phyloP scores from a whole-genome alignment of 2,329 filamentous ascomycete genomes.

The Nemania sp. region DNA sequence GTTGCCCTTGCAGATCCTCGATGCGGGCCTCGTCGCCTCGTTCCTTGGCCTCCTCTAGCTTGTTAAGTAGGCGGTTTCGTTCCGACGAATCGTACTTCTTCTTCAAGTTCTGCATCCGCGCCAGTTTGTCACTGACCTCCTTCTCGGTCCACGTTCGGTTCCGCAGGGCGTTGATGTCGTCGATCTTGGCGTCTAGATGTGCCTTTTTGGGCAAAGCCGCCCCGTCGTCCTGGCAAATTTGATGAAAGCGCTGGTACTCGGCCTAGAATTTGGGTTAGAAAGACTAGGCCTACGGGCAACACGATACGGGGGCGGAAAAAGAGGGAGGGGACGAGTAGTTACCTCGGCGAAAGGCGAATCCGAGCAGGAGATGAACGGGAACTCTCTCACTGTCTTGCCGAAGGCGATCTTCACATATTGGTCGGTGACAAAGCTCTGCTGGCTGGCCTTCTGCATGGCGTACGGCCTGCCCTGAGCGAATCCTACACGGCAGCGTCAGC shows the following conservation, averaged over 20 bases:
- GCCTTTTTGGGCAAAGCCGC: conserved; percentile 74
- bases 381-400: conserved; percentile 81
- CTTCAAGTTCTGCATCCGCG: conserved; percentile 68
- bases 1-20: conserved; percentile 59
- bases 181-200: conserved; percentile 70
- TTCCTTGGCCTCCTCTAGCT: conserved; percentile 67
- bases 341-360: conserved; percentile 84
- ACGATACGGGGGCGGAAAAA: no score
- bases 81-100: conserved; percentile 68
- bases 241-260: conserved; percentile 82
- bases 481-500: conserved; percentile 52
- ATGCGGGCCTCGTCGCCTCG: conserved; percentile 63
- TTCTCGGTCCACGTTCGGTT: conserved; percentile 80
- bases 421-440: conserved; percentile 79
- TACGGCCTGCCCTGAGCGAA: conserved; percentile 82
- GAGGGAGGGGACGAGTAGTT: conserved; percentile 32
- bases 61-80: conserved; percentile 66
- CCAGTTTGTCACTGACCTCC: conserved; percentile 79
- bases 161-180: conserved; percentile 78
- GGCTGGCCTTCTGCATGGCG: conserved; percentile 73
- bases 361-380: conserved; percentile 89
- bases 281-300: no score
- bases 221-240: conserved; percentile 71
- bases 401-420: conserved; percentile 82
- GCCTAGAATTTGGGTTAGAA: conserved; percentile 52